These are phyloP conservation scores for Trametes sanguinea DNA, from an alignment of 768 basidiomycete species.

Conservation along the genomic window DNA sequence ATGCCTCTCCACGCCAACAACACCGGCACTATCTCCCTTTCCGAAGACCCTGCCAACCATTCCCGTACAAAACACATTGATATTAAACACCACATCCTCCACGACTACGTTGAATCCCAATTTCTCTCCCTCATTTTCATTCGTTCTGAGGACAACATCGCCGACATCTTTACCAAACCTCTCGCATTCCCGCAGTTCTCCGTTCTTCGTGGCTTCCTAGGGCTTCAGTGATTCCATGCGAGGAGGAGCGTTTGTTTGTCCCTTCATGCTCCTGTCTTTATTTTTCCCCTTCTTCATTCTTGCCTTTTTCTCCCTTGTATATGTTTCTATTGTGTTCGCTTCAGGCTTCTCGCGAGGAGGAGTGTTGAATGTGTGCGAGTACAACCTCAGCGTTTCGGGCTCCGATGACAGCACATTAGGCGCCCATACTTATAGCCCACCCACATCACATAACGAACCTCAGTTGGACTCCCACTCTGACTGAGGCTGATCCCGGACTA, in stretches of 20 bases:
- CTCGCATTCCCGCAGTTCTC: not conserved
- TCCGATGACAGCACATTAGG: not conserved
- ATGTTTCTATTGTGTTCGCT: not conserved
- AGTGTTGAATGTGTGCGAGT: not conserved
- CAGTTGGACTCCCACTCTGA: not conserved
- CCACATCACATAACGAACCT: not conserved
- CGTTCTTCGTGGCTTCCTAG: not conserved
- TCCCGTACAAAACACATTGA: slow-evolving; percentile 40
- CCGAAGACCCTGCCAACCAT: slow-evolving; percentile 30
- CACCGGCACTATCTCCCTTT: slow-evolving; percentile 32
- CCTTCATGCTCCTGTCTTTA: not conserved
- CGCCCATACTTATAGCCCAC: not conserved
- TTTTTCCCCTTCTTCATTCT: not conserved
- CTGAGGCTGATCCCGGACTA: no score
- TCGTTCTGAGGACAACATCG: slow-evolving; percentile 1
- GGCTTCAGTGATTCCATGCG: not conserved
- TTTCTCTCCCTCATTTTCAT: not conserved
- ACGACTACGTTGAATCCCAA: slow-evolving; percentile 24
- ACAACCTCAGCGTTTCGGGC: not conserved
- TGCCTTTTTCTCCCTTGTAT: not conserved
- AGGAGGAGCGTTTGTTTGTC: not conserved
- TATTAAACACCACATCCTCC: slow-evolving; percentile 35
- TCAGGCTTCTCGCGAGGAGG: not conserved
- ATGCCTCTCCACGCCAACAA: slow-evolving; percentile 31
- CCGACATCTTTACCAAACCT: slow-evolving; percentile 10